Evolutionary conservation across 768 basidiomycete genomes (phyloP).

Genomic region (Suillus occidentalis): DNA sequence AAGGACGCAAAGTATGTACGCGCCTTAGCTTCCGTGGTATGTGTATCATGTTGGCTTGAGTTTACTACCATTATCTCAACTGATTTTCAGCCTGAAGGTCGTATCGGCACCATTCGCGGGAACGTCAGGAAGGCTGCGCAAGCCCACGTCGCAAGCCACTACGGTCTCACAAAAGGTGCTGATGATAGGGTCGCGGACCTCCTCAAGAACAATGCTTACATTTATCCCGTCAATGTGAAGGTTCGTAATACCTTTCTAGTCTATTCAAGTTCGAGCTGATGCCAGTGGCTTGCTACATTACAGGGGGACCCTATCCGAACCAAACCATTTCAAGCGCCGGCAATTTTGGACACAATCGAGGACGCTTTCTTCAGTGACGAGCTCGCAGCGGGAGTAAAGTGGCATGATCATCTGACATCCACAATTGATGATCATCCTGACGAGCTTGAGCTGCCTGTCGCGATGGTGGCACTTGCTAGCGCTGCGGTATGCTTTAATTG

Average conservation of each 20-base stretch:
- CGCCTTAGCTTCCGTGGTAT: slow-evolving; percentile 1
- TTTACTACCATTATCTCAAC: background rate
- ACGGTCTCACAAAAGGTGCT: background rate
- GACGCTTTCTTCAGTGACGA: slow-evolving; percentile 4
- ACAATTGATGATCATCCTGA: background rate
- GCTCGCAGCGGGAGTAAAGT: background rate
- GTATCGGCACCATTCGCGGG: background rate
- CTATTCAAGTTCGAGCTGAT: background rate
- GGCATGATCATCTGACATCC: background rate
- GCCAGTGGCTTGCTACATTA: background rate
- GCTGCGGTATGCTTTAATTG: too few relatives aligned
- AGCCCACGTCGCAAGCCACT: background rate
- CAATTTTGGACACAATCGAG: slow-evolving; percentile 4
- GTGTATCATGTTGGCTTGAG: background rate
- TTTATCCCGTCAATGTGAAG: background rate
- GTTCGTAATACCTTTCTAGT: background rate
- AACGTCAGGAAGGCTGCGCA: too few relatives aligned
- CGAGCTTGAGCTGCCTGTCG: background rate
- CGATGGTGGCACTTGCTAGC: too few relatives aligned
- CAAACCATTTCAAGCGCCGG: slow-evolving; percentile 7
- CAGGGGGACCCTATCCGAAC: slow-evolving; percentile 8
- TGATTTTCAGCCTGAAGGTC: background rate
- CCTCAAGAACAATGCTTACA: slow-evolving; percentile 3
- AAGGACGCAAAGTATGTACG: slow-evolving; percentile 2
- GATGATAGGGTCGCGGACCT: background rate